Conservation (phyloP, 192 early-diverging fungal genomes). For the Coemansia sp. region DNA sequence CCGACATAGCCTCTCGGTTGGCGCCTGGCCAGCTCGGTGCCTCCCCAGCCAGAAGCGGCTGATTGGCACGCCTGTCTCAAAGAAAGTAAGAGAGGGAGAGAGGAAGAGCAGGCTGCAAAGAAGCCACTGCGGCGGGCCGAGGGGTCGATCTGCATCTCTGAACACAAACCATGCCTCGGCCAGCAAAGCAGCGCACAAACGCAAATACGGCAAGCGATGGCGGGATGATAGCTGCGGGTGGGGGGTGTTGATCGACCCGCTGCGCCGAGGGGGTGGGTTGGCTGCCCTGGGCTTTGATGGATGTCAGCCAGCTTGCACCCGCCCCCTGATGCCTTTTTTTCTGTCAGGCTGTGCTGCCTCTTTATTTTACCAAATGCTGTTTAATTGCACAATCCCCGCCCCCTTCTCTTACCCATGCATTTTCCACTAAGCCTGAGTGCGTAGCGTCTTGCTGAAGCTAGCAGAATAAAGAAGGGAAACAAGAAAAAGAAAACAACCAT, state of each 20-base stretch:
- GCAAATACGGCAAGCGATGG: not conserved
- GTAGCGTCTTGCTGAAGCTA: not conserved
- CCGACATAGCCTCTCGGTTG: too few species aligned
- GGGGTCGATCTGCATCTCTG: slow-evolving; percentile 1
- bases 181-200: not conserved
- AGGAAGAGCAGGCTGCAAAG: not conserved
- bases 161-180: not conserved
- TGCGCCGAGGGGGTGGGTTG: not conserved
- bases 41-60: not conserved
- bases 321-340: not conserved
- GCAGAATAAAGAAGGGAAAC: not conserved
- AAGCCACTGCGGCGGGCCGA: not conserved
- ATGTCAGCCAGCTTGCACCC: not conserved
- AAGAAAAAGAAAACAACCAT: not conserved
- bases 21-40: too few species aligned
- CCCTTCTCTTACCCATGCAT: slow-evolving; percentile 7
- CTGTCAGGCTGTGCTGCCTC: slow-evolving; percentile 1
- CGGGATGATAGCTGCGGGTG: not conserved
- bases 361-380: slow-evolving; percentile 5
- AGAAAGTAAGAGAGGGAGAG: too few species aligned
- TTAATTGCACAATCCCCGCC: slow-evolving; percentile 9
- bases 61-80: not conserved
- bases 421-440: slow-evolving; percentile 5
- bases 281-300: not conserved
- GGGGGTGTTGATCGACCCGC: not conserved